Evolutionary conservation across 2,329 filamentous ascomycete genomes (phyloP).

Genomic region (Arthrobotrys iridis): DNA sequence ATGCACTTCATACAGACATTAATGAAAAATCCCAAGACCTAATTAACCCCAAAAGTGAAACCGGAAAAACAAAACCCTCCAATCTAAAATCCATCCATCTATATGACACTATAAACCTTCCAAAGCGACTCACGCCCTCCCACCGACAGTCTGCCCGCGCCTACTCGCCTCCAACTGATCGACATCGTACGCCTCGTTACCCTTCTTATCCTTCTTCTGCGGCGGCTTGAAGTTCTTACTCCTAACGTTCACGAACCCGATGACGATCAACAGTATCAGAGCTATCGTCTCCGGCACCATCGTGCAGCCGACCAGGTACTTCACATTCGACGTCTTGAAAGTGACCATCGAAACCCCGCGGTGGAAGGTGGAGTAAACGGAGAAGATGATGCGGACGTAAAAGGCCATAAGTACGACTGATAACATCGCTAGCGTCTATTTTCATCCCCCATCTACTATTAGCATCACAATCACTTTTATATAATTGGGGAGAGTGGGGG

Average conservation of each 20-base stretch:
- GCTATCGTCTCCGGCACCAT: constrained; percentile 44
- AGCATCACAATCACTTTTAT: too few relatives aligned
- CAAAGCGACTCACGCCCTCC: too few relatives aligned
- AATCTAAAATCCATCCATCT: too few relatives aligned
- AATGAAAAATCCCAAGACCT: too few relatives aligned
- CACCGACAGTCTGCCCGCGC: constrained; percentile 9
- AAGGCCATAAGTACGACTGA: constrained; percentile 1
- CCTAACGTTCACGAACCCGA: constrained; percentile 20
- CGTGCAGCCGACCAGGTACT: constrained; percentile 44
- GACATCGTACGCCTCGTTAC: constrained; percentile 15
- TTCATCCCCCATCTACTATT: too few relatives aligned
- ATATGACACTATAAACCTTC: too few relatives aligned
- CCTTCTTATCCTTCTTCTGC: neutral
- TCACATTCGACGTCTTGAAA: neutral
- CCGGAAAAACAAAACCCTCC: too few relatives aligned
- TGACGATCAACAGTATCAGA: constrained; percentile 16
- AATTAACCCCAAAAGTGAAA: too few relatives aligned
- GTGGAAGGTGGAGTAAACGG: constrained; percentile 48
- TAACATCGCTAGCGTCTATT: constrained; percentile 26
- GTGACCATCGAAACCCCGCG: constrained; percentile 24
- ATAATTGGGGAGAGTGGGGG: neutral
- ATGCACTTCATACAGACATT: too few relatives aligned
- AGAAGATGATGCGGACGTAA: constrained; percentile 51
- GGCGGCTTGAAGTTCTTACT: neutral
- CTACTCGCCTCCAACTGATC: constrained; percentile 8